These are phyloP conservation scores for Elaeis oleifera DNA, from an alignment of 202 grass and related monocot genomes.

Conservation along the genomic window DNA sequence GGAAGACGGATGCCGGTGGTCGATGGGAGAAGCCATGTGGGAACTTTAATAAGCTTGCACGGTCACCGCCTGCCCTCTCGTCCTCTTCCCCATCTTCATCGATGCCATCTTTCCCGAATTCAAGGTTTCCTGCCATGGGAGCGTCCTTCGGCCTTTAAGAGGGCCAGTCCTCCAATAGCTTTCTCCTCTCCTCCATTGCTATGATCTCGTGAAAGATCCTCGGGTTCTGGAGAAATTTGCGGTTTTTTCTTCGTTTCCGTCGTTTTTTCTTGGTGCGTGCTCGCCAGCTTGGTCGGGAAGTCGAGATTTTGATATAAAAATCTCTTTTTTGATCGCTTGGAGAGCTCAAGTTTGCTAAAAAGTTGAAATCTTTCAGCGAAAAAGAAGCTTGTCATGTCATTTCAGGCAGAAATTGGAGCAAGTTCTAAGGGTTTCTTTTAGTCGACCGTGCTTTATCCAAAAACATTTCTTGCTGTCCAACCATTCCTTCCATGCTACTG, in stretches of 20 bases:
- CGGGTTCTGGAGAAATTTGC: not conserved
- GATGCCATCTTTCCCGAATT: not conserved
- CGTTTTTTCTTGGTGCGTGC: not conserved
- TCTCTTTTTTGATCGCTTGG: too few species aligned
- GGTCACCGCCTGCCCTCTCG: not conserved
- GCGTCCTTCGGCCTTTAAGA: too few species aligned
- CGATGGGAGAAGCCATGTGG: conserved; percentile 25
- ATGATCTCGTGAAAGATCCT: not conserved
- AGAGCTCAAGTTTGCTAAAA: too few species aligned
- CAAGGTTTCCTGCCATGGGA: not conserved
- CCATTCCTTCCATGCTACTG: too few species aligned
- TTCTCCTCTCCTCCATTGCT: not conserved
- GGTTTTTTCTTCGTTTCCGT: not conserved
- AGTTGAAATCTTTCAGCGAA: not conserved
- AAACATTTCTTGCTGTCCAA: not conserved
- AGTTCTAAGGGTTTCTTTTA: not conserved
- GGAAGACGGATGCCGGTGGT: conserved; percentile 21
- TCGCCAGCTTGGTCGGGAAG: not conserved
- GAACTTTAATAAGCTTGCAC: conserved; percentile 11
- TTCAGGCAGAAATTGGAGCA: not conserved
- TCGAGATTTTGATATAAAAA: conserved; percentile 1
- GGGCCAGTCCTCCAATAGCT: too few species aligned
- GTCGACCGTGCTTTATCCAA: not conserved
- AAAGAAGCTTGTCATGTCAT: conserved; percentile 1
- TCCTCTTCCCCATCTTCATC: not conserved